A percentile compares a stretch with the other conserved stretches of the same genome.
These are phyloP conservation scores for Gaertneriomyces sp. DNA, from an alignment of 192 early-diverging fungal genomes.

Conservation along the genomic window DNA sequence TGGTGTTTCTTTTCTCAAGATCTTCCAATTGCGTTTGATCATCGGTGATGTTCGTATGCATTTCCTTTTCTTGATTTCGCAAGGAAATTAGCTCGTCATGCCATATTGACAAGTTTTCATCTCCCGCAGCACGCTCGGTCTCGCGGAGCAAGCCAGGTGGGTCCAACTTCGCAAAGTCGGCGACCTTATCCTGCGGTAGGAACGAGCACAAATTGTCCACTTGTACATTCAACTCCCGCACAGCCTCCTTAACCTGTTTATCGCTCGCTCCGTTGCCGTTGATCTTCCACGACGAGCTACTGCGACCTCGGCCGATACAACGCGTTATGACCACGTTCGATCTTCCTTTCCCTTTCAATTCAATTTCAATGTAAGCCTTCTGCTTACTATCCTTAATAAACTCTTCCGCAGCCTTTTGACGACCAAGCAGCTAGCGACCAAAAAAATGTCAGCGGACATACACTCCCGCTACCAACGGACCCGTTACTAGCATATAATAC, in stretches of 20 bases:
- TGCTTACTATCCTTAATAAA: constrained; percentile 88
- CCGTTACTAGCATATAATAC: background rate
- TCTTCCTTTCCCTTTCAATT: constrained; percentile 56
- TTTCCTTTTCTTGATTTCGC: constrained; percentile 31
- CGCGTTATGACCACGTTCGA: constrained; percentile 34
- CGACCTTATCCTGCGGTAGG: constrained; percentile 92
- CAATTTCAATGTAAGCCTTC: constrained; percentile 79
- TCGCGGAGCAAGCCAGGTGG: constrained; percentile 72
- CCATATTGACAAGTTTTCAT: constrained; percentile 55
- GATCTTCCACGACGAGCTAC: constrained; percentile 66
- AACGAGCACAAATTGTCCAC: constrained; percentile 98
- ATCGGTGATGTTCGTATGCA: constrained; percentile 40
- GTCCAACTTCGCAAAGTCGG: constrained; percentile 85
- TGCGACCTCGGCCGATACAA: constrained; percentile 19
- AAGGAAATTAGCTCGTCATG: constrained; percentile 64
- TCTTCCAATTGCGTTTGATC: constrained; percentile 56
- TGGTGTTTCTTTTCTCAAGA: constrained; percentile 65
- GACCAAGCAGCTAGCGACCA: constrained; percentile 62
- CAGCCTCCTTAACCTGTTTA: constrained; percentile 62
- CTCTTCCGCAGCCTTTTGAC: constrained; percentile 85
- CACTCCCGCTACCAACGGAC: background rate
- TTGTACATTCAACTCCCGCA: constrained; percentile 73
- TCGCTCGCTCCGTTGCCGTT: constrained; percentile 62
- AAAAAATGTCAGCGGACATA: background rate
- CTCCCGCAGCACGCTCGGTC: constrained; percentile 82